These are phyloP conservation scores for Prunus yedoensis DNA, from an alignment of 331 rosid species.

Conservation along the genomic window DNA sequence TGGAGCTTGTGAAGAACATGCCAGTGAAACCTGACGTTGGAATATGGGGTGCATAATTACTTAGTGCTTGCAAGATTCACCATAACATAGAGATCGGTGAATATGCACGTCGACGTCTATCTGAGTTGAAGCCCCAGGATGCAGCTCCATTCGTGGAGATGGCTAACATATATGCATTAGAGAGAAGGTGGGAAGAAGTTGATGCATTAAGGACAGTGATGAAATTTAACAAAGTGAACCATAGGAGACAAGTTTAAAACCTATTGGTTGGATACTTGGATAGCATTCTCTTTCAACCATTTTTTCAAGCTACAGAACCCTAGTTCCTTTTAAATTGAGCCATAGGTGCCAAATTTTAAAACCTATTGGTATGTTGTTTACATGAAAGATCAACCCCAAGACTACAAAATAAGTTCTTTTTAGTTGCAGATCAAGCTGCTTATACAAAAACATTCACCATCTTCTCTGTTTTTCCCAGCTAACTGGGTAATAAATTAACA, in stretches of 20 bases:
- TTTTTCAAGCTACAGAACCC: too few relatives aligned
- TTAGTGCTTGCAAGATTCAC: slow-evolving; percentile 59
- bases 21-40: slow-evolving; percentile 56
- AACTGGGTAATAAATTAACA: background rate
- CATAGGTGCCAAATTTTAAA: too few relatives aligned
- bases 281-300: too few relatives aligned
- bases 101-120: slow-evolving; percentile 33
- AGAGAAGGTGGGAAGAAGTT: slow-evolving; percentile 54
- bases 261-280: too few relatives aligned
- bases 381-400: too few relatives aligned
- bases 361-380: too few relatives aligned
- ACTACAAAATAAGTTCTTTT: too few relatives aligned
- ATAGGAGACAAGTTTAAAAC: too few relatives aligned
- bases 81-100: slow-evolving; percentile 38
- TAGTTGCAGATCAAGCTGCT: background rate
- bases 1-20: slow-evolving; percentile 43
- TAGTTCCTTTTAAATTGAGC: too few relatives aligned
- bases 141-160: slow-evolving; percentile 55
- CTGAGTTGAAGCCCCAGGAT: slow-evolving; percentile 43
- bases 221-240: slow-evolving; percentile 41
- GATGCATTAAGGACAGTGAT: slow-evolving; percentile 48
- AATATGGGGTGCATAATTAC: slow-evolving; percentile 54
- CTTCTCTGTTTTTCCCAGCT: background rate
- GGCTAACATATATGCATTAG: slow-evolving; percentile 57
- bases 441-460: background rate